Base-by-base conservation (phyloP, 2,329 filamentous ascomycete species). In the Claviceps humidiphila region DNA sequence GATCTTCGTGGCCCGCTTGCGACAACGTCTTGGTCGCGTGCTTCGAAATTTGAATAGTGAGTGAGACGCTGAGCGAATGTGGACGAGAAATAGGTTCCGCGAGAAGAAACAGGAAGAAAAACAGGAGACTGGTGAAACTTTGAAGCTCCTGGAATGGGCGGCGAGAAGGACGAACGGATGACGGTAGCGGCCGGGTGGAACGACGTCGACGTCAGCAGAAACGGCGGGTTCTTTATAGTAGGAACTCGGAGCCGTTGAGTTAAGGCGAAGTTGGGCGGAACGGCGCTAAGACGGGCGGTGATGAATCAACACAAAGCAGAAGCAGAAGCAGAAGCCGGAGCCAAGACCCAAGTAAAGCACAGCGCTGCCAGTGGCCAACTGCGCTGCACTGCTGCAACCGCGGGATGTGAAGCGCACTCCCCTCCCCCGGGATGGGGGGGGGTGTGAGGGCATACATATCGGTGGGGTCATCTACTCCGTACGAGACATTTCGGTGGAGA, bases 271-370 rank as follows among this genome's bases (percentile, higher is more conserved):
- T 34, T 34, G 30, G 30, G 30, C 30, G 30, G 30, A 34, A 34
- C 30, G 34, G 40, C 41, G 42, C 46, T 52, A 52, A 34, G 53
- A 47, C 30, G 47, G 47, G 43, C 44, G 26, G 43, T 43, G 45
- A 48, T 50, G 44, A 53, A 47, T 55, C 47, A 51, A 50, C 24
- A 40, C 16, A 43, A 22, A 20, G 40, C 17, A 5, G 20, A 11
- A 42, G 40, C 7, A 20, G 20, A 20, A 20, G 20, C 20, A 42
- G 17, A 42, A 13, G n/a, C 6, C 7, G 16, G 3, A n/a, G 39
- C n/a, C n/a, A 34, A 34, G 9, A 34, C 8, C 30, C 30, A 34
- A 34, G 30, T 9, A 34, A 34, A 34, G 30, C 39, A 17, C 14
- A 3, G 14, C n/a, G 39, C 16, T 40, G 39, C 39, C n/a, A 22